phyloP scores from a whole-genome alignment of 306 rosid species.

The Mimosa bimucronata region DNA sequence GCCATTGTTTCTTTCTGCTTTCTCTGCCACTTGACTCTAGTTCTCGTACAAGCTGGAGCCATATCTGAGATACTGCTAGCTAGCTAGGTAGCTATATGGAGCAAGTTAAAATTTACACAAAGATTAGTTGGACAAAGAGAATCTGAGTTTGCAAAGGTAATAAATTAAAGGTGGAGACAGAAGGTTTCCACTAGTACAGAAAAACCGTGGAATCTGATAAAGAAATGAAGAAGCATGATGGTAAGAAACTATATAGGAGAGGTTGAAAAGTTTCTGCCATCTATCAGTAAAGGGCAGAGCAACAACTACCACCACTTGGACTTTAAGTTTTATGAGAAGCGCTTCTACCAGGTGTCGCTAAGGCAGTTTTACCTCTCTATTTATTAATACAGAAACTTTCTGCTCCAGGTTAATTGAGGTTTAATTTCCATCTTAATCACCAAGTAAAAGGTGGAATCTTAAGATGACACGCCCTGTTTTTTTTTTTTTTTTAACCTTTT shows the following conservation, averaged over 20 bases:
- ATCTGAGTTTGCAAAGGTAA: constrained; percentile 22
- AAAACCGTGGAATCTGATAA: constrained; percentile 3
- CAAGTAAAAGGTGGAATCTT: constrained; percentile 2
- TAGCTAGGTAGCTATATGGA: background rate
- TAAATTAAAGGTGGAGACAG: constrained; percentile 10
- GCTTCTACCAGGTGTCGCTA: constrained; percentile 39
- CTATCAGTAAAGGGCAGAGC: constrained; percentile 24
- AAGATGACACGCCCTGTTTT: background rate
- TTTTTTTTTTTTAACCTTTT: background rate
- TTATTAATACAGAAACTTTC: background rate
- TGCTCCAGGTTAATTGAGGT: constrained; percentile 30
- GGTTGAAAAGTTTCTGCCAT: constrained; percentile 41
- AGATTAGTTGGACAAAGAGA: constrained; percentile 16
- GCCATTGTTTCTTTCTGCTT: constrained; percentile 29
- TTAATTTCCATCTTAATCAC: background rate
- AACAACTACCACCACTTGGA: constrained; percentile 49
- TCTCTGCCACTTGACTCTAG: constrained; percentile 34
- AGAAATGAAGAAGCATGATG: constrained; percentile 12
- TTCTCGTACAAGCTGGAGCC: constrained; percentile 44
- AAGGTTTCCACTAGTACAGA: background rate
- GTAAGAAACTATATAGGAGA: constrained; percentile 25
- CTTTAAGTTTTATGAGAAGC: constrained; percentile 23
- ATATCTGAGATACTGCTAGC: constrained; percentile 12
- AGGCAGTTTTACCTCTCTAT: constrained; percentile 5
- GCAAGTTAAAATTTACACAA: background rate